Evolutionary conservation across 768 basidiomycete genomes (phyloP).

Genomic region (Erythrobasidium yunnanense): DNA sequence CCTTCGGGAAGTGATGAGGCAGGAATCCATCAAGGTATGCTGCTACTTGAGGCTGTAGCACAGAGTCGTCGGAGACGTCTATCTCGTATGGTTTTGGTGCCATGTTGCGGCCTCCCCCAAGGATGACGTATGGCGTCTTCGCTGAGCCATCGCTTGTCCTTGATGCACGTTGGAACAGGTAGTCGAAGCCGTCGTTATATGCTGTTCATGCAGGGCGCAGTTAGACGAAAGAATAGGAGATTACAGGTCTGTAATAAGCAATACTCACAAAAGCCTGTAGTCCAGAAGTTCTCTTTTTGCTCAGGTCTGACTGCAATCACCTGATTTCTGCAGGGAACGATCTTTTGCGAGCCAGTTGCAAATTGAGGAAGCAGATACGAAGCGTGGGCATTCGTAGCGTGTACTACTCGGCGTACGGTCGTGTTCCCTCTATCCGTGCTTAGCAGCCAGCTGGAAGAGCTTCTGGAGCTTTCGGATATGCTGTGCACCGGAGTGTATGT

Average conservation of each 20-base stretch:
- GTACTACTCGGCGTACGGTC: conserved; percentile 56
- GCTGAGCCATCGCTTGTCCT: conserved; percentile 28
- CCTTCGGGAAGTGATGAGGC: conserved; percentile 43
- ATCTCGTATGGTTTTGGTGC: conserved; percentile 47
- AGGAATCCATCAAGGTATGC: conserved; percentile 52
- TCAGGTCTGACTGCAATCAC: conserved; percentile 48
- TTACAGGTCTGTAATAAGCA: conserved; percentile 28
- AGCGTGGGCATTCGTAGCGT: conserved; percentile 78
- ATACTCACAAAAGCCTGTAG: conserved; percentile 46
- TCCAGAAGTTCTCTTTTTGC: conserved; percentile 44
- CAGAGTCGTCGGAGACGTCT: conserved; percentile 53
- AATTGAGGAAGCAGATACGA: conserved; percentile 65
- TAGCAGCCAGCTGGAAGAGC: conserved; percentile 45
- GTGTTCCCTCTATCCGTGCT: conserved; percentile 59
- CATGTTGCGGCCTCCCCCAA: conserved; percentile 56
- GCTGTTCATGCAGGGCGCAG: background rate
- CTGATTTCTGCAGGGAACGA: conserved; percentile 66
- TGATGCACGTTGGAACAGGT: conserved; percentile 68
- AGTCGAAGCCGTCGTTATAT: conserved; percentile 50
- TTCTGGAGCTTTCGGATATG: conserved; percentile 40
- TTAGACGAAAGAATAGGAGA: background rate
- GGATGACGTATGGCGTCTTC: conserved; percentile 48
- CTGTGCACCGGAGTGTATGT: conserved; percentile 60
- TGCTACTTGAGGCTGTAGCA: conserved; percentile 48
- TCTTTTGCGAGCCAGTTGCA: conserved; percentile 45